Base-by-base conservation (phyloP, 805 yeast genomes). In the Yarrowia sp. region DNA sequence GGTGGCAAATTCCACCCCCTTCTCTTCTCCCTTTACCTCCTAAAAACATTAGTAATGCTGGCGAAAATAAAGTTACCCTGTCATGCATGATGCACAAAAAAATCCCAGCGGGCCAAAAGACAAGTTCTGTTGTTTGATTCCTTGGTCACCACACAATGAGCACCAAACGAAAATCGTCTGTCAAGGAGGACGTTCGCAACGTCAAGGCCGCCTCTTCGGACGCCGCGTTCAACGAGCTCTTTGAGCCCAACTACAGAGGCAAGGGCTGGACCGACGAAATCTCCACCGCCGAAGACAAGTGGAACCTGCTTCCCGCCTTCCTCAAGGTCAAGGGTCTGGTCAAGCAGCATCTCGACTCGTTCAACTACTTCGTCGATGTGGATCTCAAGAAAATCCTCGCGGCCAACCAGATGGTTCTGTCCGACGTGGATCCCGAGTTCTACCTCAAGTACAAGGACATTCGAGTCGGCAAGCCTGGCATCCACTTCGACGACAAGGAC, bases 391-490 rank as follows among this genome's bases (percentile, higher is more conserved):
- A 94, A 72, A 94, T 94, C 73, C 87, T 94, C 64, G 78, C 83
- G 67, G 99, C 99, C 14, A 94, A 94, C 73, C 92, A 92, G 75
- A 76, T 83, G 60, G 91, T 94, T 38, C 77, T 94, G 25, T 86
- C 94, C 68, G 99, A 94, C 74, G 98, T 94, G 35, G 98, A 93
- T 75, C 99, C 99, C 0, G 97, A 92, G 71, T 94, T 94, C 71
- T 94, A 93, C 70, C 79, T 94, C 72, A 93, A 90, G 69, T 94
- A 94, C 73, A 79, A 90, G 63, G 98, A 94, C 72, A 94, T 94
- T 68, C 80, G 97, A 67, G 93, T 94, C 21, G 98, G 98, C 6
- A 67, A 66, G 64, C 80, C 80, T 4, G 73, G 73, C 56, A 68
- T 78, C 24, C 73, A 69, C 56, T 32, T 21, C 10, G 46, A 38